Evolutionary conservation across 2,329 filamentous ascomycete species (phyloP).

Genomic region (Arthrinium phaeospermum): DNA sequence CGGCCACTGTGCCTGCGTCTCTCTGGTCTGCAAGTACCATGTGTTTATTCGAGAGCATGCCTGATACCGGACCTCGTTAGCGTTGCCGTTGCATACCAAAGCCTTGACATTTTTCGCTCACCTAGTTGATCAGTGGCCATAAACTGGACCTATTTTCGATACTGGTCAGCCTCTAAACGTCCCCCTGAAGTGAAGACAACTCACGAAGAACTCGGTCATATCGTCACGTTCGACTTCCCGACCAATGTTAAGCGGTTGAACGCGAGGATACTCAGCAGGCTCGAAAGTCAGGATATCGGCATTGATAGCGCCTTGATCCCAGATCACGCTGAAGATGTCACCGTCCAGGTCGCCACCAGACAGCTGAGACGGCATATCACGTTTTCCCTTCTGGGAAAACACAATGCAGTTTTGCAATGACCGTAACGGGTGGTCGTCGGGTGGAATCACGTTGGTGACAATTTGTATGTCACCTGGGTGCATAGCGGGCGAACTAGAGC

Average conservation of each 20-base stretch:
- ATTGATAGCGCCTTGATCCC: constrained; percentile 59
- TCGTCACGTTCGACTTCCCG: constrained; percentile 65
- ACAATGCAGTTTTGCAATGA: constrained; percentile 75
- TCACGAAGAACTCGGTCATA: constrained; percentile 76
- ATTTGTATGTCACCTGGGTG: constrained; percentile 82
- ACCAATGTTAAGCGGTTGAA: constrained; percentile 62
- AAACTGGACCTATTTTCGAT: constrained; percentile 61
- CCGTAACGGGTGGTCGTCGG: constrained; percentile 62
- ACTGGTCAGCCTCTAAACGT: background rate
- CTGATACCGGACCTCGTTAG: constrained; percentile 22
- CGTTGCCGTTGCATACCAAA: background rate
- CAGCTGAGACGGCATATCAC: constrained; percentile 79
- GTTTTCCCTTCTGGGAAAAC: constrained; percentile 72
- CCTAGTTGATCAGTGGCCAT: constrained; percentile 72
- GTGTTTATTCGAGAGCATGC: constrained; percentile 67
- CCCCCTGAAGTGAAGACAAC: background rate
- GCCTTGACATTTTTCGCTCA: background rate
- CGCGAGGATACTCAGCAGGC: constrained; percentile 74
- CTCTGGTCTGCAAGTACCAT: constrained; percentile 67
- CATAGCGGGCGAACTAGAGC: constrained; percentile 72
- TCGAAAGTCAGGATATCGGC: constrained; percentile 39
- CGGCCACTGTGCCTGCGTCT: constrained; percentile 54
- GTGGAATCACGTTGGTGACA: constrained; percentile 66
- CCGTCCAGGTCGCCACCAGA: constrained; percentile 86
- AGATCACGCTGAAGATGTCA: constrained; percentile 82